A percentile compares a stretch with the other conserved stretches of the same genome.
These are phyloP conservation scores for Zygosaccharomyces bailii DNA, from an alignment of 805 yeast genomes.

Conservation along the genomic window DNA sequence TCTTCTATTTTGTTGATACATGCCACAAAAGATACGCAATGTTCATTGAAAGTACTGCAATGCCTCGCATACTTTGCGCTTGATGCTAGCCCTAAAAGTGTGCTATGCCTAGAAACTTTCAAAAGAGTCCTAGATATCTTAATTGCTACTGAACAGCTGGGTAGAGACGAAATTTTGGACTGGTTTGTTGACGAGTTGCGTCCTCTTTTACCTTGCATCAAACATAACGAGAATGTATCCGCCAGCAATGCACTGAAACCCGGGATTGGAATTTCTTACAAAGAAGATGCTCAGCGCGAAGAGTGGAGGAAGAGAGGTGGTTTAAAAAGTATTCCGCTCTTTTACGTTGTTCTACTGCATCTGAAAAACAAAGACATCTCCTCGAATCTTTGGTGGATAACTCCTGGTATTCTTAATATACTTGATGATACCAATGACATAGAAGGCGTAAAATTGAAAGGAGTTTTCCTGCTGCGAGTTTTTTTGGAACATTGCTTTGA, in stretches of 20 bases:
- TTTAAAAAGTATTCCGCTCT: constrained; percentile 24
- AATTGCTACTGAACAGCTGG: neutral
- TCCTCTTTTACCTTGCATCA: constrained; percentile 15
- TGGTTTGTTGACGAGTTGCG: constrained; percentile 13
- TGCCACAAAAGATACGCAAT: constrained; percentile 4
- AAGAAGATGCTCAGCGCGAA: constrained; percentile 22
- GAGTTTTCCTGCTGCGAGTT: constrained; percentile 23
- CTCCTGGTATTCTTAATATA: constrained; percentile 33
- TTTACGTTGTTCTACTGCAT: constrained; percentile 22
- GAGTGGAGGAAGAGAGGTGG: constrained; percentile 30
- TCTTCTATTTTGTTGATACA: constrained; percentile 1
- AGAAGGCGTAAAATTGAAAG: constrained; percentile 24
- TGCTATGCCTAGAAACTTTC: constrained; percentile 1
- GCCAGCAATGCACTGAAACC: constrained; percentile 34
- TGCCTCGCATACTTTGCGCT: constrained; percentile 11
- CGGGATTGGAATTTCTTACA: constrained; percentile 20
- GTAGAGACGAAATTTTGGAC: constrained; percentile 4
- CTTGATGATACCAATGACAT: constrained; percentile 32
- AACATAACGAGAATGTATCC: constrained; percentile 1
- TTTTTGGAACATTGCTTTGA: constrained; percentile 21
- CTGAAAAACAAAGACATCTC: constrained; percentile 23
- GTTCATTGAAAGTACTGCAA: constrained; percentile 2
- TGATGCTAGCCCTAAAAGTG: constrained; percentile 6
- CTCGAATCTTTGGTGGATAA: constrained; percentile 34
- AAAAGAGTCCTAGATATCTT: constrained; percentile 2